Percentiles rank a stretch among this genome's conserved stretches.
Conservation (phyloP, 345 rosid species). For the Cardiospermum halicacabum region DNA sequence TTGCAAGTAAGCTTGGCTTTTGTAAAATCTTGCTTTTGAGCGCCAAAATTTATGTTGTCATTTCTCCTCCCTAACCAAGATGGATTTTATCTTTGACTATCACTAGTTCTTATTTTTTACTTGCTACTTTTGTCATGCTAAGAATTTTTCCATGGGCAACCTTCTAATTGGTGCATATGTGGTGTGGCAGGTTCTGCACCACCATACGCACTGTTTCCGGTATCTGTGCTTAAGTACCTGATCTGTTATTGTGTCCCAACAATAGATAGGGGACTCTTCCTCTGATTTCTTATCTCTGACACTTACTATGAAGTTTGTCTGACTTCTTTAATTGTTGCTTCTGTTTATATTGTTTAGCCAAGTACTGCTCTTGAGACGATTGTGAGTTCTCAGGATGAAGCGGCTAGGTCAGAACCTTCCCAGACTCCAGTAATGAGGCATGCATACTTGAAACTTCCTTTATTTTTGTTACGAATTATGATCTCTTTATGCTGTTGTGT, state of each 20-base stretch:
- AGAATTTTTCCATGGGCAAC: slow-evolving; percentile 15
- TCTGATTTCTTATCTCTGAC: slow-evolving; percentile 1
- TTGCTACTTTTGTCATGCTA: slow-evolving; percentile 16
- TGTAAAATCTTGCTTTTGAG: slow-evolving; percentile 8
- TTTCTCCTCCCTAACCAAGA: background rate
- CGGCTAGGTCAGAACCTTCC: slow-evolving; percentile 68
- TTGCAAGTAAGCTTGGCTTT: slow-evolving; percentile 11
- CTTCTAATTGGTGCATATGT: slow-evolving; percentile 58
- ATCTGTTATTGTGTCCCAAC: slow-evolving; percentile 26
- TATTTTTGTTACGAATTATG: slow-evolving; percentile 23
- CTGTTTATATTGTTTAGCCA: slow-evolving; percentile 28
- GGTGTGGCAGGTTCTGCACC: slow-evolving; percentile 79
- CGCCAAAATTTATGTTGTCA: background rate
- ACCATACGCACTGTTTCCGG: slow-evolving; percentile 49
- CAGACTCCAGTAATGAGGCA: slow-evolving; percentile 59
- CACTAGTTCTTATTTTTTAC: slow-evolving; percentile 8
- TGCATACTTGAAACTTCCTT: slow-evolving; percentile 35
- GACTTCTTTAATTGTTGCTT: slow-evolving; percentile 1
- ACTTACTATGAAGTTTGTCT: slow-evolving; percentile 16
- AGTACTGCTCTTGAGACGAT: slow-evolving; percentile 33
- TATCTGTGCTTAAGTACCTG: slow-evolving; percentile 46
- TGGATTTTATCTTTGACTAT: background rate
- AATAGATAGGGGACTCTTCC: slow-evolving; percentile 21
- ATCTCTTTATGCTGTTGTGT: slow-evolving; percentile 30
- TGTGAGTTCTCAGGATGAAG: slow-evolving; percentile 44